Evolutionary conservation across 2,329 filamentous ascomycete species (phyloP).

Genomic region (Pseudogymnoascus sp.): DNA sequence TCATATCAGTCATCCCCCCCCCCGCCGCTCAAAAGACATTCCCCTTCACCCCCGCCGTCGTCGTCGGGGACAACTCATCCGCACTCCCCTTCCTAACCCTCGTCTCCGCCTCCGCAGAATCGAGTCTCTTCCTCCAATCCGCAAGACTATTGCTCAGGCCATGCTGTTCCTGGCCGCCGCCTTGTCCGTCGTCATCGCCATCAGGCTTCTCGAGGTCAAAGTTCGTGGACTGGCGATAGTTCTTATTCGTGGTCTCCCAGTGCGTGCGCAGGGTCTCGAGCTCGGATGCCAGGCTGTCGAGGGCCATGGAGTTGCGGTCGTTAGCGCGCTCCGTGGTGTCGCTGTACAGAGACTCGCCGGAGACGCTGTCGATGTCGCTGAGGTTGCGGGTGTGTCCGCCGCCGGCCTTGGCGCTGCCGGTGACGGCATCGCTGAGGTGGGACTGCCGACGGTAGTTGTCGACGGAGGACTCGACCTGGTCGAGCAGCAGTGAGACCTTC

Average conservation of each 20-base stretch:
- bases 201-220: slow-evolving; percentile 55
- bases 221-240: slow-evolving; percentile 84
- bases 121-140: slow-evolving; percentile 74
- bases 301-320: slow-evolving; percentile 60
- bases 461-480: slow-evolving; percentile 90
- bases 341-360: slow-evolving; percentile 49
- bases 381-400: slow-evolving; percentile 30
- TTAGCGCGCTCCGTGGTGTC: slow-evolving; percentile 42
- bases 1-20: background rate
- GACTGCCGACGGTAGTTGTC: slow-evolving; percentile 85
- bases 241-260: slow-evolving; percentile 95
- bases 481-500: slow-evolving; percentile 85
- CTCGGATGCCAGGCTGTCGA: slow-evolving; percentile 88
- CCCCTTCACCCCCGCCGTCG: background rate
- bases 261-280: slow-evolving; percentile 83
- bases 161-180: slow-evolving; percentile 32
- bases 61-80: background rate
- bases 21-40: background rate
- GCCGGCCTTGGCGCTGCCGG: slow-evolving; percentile 20
- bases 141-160: slow-evolving; percentile 65
- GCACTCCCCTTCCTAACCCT: slow-evolving; percentile 22
- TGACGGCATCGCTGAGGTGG: slow-evolving; percentile 41
- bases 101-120: slow-evolving; percentile 39
- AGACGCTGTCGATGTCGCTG: slow-evolving; percentile 50
- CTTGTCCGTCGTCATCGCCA: slow-evolving; percentile 37